These are phyloP conservation scores for Mycosphaerella sp. DNA, from an alignment of 2,329 filamentous ascomycete genomes.

Conservation along the genomic window DNA sequence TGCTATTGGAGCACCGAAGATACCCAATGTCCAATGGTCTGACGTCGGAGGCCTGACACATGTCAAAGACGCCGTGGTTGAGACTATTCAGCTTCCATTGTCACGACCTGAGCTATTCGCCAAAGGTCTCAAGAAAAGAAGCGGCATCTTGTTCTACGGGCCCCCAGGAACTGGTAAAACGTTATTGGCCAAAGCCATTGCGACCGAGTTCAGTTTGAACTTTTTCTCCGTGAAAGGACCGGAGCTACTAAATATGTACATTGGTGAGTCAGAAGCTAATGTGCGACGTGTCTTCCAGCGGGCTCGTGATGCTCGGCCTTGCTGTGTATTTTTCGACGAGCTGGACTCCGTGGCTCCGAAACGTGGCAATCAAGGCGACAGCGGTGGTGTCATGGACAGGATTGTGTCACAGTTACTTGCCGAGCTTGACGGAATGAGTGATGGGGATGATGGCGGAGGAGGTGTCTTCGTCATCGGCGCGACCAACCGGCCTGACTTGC, in stretches of 20 bases:
- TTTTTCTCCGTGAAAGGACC: constrained; percentile 93
- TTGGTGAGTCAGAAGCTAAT: constrained; percentile 89
- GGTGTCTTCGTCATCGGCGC: constrained; percentile 96
- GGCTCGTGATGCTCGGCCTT: constrained; percentile 76
- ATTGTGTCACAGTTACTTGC: constrained; percentile 93
- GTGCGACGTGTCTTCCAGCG: constrained; percentile 84
- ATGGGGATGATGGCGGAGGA: constrained; percentile 71
- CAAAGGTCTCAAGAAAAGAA: constrained; percentile 97
- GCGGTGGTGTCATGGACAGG: constrained; percentile 94
- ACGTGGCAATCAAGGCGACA: constrained; percentile 93
- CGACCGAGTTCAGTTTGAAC: constrained; percentile 87
- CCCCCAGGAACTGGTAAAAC: constrained; percentile 90
- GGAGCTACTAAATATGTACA: constrained; percentile 92
- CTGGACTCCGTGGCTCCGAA: constrained; percentile 92
- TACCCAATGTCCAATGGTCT: constrained; percentile 93
- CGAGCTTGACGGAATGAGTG: constrained; percentile 95
- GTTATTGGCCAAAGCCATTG: constrained; percentile 85
- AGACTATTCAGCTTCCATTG: constrained; percentile 90
- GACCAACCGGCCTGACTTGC: constrained; percentile 86
- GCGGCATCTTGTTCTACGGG: constrained; percentile 86
- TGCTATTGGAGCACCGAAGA: constrained; percentile 94
- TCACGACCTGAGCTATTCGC: constrained; percentile 90
- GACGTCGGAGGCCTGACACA: constrained; percentile 90
- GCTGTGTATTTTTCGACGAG: constrained; percentile 91
- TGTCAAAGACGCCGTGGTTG: constrained; percentile 94